These are phyloP conservation scores for Yarrowia porcina DNA, from an alignment of 805 yeast species.

Conservation along the genomic window DNA sequence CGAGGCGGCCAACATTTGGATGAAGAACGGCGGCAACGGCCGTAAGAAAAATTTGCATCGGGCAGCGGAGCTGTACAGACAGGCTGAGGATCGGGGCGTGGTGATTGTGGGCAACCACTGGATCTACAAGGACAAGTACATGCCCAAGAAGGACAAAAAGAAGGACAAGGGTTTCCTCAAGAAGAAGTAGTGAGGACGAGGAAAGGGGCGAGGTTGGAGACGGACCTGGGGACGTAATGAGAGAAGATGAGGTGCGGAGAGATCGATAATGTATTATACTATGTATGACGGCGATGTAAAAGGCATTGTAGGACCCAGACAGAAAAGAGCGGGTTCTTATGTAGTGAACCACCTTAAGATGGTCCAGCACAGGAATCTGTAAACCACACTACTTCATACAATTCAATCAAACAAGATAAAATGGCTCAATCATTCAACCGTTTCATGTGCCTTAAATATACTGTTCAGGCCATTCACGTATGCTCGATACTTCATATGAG, in stretches of 20 bases:
- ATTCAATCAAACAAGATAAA: too few relatives aligned
- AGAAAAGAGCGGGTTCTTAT: too few relatives aligned
- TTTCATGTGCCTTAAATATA: too few relatives aligned
- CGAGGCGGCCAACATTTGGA: conserved; percentile 67
- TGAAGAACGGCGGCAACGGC: conserved; percentile 48
- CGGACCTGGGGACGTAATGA: background rate
- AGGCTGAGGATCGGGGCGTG: conserved; percentile 61
- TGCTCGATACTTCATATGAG: too few relatives aligned
- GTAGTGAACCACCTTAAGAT: too few relatives aligned
- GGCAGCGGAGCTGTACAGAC: conserved; percentile 69
- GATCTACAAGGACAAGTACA: conserved; percentile 70
- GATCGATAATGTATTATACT: background rate
- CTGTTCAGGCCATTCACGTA: too few relatives aligned
- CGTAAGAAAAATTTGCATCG: conserved; percentile 55
- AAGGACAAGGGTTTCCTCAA: conserved; percentile 25
- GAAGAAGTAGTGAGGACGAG: conserved; percentile 9
- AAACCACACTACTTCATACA: too few relatives aligned
- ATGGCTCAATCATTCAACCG: too few relatives aligned
- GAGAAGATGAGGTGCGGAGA: background rate
- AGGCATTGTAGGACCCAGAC: too few relatives aligned
- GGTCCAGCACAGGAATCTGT: too few relatives aligned
- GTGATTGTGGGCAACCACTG: conserved; percentile 65
- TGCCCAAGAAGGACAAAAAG: conserved; percentile 33
- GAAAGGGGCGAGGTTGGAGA: too few relatives aligned
- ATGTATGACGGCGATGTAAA: too few relatives aligned